A percentile compares a stretch with the other conserved stretches of the same genome.
Evolutionary conservation across 1,284 basidiomycete genomes (phyloP).

Genomic region (Leccinum ponderosum): DNA sequence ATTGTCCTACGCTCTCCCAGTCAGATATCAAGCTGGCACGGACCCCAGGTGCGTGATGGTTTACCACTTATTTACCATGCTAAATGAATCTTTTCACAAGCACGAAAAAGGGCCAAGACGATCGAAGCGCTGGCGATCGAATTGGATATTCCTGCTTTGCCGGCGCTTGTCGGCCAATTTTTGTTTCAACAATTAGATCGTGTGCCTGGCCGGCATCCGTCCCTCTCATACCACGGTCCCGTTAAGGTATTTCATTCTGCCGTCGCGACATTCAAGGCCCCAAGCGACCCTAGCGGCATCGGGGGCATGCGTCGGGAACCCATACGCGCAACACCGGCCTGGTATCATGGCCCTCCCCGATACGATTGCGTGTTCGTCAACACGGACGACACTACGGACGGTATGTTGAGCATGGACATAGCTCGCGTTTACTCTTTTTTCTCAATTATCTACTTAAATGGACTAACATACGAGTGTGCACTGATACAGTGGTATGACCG

Average conservation of each 20-base stretch:
- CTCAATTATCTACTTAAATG: not conserved
- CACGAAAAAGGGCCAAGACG: not conserved
- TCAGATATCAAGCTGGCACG: not conserved
- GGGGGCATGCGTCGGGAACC: not conserved
- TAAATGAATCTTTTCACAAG: not conserved
- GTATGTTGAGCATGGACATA: constrained; percentile 5
- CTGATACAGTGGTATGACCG: constrained; percentile 9
- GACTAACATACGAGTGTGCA: not conserved
- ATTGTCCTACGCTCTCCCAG: not conserved
- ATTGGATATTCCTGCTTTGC: not conserved
- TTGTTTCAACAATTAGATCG: constrained; percentile 1
- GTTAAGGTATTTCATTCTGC: constrained; percentile 11
- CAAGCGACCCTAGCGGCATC: constrained; percentile 1
- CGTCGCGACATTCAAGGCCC: not conserved
- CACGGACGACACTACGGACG: not conserved
- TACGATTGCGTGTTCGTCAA: constrained; percentile 2
- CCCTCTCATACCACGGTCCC: not conserved
- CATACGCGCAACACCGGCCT: not conserved
- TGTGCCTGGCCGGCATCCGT: no score
- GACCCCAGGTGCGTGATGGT: no score
- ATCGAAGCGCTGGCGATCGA: not conserved
- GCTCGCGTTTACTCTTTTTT: not conserved
- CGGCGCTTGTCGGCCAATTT: not conserved
- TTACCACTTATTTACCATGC: no score
- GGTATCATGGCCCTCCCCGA: not conserved